Evolutionary conservation across 1,284 basidiomycete genomes (phyloP).

Genomic region (Malassezia vespertilionis): DNA sequence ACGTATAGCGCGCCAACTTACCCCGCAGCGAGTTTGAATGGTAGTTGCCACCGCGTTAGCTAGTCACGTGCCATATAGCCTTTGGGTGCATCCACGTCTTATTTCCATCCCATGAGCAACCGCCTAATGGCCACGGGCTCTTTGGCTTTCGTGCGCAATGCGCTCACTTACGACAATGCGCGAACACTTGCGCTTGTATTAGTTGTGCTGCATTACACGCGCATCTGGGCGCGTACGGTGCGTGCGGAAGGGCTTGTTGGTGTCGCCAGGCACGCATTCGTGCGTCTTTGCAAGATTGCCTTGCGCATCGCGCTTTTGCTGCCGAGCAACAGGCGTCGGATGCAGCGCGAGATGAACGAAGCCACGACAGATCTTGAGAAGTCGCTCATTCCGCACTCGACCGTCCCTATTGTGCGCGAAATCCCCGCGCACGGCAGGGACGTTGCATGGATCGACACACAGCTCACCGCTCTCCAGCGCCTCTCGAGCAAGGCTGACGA

Average conservation of each 20-base stretch:
- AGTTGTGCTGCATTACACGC: conserved; percentile 9
- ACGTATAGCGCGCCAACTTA: conserved; percentile 9
- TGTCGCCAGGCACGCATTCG: neutral
- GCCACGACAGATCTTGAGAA: conserved; percentile 35
- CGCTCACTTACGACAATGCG: conserved; percentile 5
- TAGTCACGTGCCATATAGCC: too few relatives aligned
- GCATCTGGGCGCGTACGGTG: conserved; percentile 6
- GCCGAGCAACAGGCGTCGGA: conserved; percentile 33
- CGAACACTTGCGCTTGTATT: conserved; percentile 5
- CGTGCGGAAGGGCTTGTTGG: conserved; percentile 4
- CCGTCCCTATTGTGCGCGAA: conserved; percentile 21
- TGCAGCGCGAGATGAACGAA: conserved; percentile 32
- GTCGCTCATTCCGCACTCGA: conserved; percentile 31
- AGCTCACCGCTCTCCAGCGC: conserved; percentile 31
- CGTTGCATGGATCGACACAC: conserved; percentile 28
- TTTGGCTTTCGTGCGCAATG: too few relatives aligned
- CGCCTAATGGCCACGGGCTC: too few relatives aligned
- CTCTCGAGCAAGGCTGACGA: conserved; percentile 20
- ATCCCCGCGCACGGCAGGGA: conserved; percentile 36
- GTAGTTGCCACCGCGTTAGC: conserved; percentile 11
- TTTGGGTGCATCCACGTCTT: too few relatives aligned
- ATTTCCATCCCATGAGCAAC: too few relatives aligned
- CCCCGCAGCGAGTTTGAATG: conserved; percentile 17
- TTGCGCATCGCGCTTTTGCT: conserved; percentile 32
- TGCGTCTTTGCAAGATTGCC: conserved; percentile 5